Evolutionary conservation across 257 asterid genomes (phyloP).

Genomic region (Solanum rostratum): DNA sequence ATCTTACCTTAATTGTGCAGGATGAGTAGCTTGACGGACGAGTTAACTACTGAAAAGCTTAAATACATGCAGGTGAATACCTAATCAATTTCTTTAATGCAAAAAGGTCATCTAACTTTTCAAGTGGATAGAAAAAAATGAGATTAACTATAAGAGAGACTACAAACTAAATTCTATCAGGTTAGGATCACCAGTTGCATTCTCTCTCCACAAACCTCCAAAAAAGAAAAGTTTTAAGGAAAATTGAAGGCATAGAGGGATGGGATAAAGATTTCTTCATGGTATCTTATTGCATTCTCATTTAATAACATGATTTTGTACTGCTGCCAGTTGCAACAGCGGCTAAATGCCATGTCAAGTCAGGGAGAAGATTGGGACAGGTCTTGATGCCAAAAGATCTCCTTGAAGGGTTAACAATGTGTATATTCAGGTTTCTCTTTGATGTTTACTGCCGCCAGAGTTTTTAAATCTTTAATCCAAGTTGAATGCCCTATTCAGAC

Average conservation of each 20-base stretch:
- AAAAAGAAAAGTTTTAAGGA: neutral
- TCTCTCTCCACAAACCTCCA: neutral
- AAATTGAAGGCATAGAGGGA: neutral
- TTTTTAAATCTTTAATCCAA: neutral
- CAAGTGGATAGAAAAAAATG: neutral
- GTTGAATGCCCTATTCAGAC: neutral
- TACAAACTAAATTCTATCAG: neutral
- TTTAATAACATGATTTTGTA: neutral
- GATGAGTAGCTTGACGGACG: constrained; percentile 75
- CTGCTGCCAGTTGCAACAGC: constrained; percentile 72
- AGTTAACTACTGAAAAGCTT: constrained; percentile 60
- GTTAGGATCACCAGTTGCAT: neutral
- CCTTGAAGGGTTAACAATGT: constrained; percentile 23
- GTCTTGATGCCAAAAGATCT: constrained; percentile 28
- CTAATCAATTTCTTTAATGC: neutral
- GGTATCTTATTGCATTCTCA: neutral
- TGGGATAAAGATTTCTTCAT: neutral
- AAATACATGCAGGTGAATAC: constrained; percentile 59
- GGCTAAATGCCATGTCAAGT: constrained; percentile 35
- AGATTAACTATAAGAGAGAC: neutral
- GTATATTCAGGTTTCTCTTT: constrained; percentile 31
- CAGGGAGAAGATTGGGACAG: constrained; percentile 54
- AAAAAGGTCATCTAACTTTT: neutral
- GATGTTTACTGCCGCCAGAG: neutral
- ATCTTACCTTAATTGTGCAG: constrained; percentile 26